Evolutionary conservation across 1,284 basidiomycete genomes (phyloP), one percentile per base, ranked within the genome.

Genomic region (Mycena citricolor): DNA sequence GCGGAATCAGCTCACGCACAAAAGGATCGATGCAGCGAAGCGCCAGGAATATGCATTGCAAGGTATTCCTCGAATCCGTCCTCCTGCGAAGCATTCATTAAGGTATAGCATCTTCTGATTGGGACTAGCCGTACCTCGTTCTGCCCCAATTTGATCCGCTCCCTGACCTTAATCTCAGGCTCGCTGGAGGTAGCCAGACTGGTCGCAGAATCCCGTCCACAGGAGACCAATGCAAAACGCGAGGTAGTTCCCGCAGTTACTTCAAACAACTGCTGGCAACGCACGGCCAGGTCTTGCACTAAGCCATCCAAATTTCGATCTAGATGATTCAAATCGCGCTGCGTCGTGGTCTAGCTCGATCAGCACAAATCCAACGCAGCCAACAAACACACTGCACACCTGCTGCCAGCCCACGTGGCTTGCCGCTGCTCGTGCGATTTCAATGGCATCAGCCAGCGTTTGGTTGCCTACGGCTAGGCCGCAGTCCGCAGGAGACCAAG

Each of bases 231-330:
- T 53, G 79, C 79, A 51, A 81, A 78, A 54, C 83, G 79, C 54
- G 76, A 76, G 36, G 77, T 71, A 38, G 83, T 84, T 49, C 70
- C 70, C 49, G 82, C 77, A 42, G 83, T 84, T 53, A 71, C 70
- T 52, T 64, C 65, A 66, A 89, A 89, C 43, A 87, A 64, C 56
- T 62, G 62, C 49, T 78, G 74, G 63, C 84, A 87, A 51, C 71
- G 69, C 53, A 59, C 62, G 39, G 79, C 80, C 52, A 89, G 64
- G 56, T 83, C 78, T 51, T 79, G 72, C 40, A 81, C 64, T 52
- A 90, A 68, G 21, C 71, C 74, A 54, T 83, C 76, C 54, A 90
- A 66, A 66, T 90, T 90, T 61, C 77, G 77, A 65, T 85, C 79
- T 49, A 85, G 58, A 61, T 74, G 68, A 47, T 70, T 73, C 43